These are phyloP conservation scores for Sequoia sempervirens DNA, from an alignment of 75 land plant species.

Conservation along the genomic window DNA sequence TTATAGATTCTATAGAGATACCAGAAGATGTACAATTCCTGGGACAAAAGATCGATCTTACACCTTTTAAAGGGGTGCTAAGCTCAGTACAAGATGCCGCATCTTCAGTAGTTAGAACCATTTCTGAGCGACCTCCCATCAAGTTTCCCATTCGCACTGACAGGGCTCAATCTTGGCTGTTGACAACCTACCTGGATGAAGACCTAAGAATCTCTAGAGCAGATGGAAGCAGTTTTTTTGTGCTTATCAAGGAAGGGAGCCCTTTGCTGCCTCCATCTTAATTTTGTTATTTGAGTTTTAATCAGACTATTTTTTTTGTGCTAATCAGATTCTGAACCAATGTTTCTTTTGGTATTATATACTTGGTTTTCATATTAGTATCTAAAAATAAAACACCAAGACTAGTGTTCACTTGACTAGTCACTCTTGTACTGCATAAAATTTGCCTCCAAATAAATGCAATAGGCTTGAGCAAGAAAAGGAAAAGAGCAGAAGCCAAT, in stretches of 20 bases:
- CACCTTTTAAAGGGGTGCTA: constrained; percentile 60
- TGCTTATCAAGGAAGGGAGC: constrained; percentile 81
- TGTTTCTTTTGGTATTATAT: not conserved
- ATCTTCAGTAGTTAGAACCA: constrained; percentile 65
- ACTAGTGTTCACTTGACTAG: not conserved
- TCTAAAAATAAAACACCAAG: not conserved
- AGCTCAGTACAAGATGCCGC: constrained; percentile 78
- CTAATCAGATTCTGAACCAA: no score
- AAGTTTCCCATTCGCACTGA: constrained; percentile 67
- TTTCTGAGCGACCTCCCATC: constrained; percentile 79
- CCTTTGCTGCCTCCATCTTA: constrained; percentile 29
- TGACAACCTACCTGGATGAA: constrained; percentile 86
- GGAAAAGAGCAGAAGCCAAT: not conserved
- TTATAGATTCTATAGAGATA: constrained; percentile 73
- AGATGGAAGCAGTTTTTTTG: constrained; percentile 88
- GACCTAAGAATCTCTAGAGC: constrained; percentile 86
- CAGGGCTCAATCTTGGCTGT: constrained; percentile 78
- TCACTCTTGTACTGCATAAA: not conserved
- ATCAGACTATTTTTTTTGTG: not conserved
- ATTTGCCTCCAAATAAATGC: not conserved
- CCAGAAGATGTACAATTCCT: constrained; percentile 75
- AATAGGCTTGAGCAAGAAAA: not conserved
- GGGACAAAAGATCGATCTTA: constrained; percentile 79
- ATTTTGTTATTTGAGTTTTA: not conserved
- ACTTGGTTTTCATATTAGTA: not conserved